phyloP scores from a whole-genome alignment of 169 alveolate species.

The Cryptosporidium ryanae region DNA sequence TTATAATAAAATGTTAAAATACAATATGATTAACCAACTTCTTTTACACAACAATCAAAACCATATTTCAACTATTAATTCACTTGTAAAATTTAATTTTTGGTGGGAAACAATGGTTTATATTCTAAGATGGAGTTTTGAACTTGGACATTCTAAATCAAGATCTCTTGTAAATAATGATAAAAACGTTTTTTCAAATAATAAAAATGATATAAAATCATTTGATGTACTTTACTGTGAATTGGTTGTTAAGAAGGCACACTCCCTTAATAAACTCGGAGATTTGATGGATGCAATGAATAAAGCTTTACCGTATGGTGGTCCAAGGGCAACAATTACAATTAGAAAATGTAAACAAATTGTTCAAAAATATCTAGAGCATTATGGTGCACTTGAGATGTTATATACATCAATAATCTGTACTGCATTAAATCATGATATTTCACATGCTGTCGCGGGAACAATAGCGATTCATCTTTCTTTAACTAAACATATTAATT shows the following conservation, averaged over 20 bases:
- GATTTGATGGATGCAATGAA: constrained; percentile 25
- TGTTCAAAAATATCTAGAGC: constrained; percentile 48
- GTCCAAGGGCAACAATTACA: constrained; percentile 38
- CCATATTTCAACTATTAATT: constrained; percentile 36
- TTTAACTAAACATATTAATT: constrained; percentile 6
- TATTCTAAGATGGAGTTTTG: constrained; percentile 66
- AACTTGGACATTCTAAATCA: constrained; percentile 27
- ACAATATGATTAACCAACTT: constrained; percentile 9
- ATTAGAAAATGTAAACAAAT: constrained; percentile 24
- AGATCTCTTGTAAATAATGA: constrained; percentile 37
- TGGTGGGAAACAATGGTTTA: constrained; percentile 74
- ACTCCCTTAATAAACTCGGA: constrained; percentile 5
- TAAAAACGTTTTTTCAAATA: background rate
- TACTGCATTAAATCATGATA: background rate
- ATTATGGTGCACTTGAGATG: constrained; percentile 53
- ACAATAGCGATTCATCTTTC: constrained; percentile 69
- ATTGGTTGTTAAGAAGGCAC: constrained; percentile 55
- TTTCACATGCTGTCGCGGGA: constrained; percentile 51
- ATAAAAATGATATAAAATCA: background rate
- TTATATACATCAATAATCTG: constrained; percentile 27
- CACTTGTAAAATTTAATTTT: constrained; percentile 44
- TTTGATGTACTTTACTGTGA: constrained; percentile 40
- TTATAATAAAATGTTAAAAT: background rate
- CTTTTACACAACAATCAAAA: constrained; percentile 9
- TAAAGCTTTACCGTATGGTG: constrained; percentile 59